Conservation (phyloP, 108 stramenopile genomes). For the Fistulifera solaris region DNA sequence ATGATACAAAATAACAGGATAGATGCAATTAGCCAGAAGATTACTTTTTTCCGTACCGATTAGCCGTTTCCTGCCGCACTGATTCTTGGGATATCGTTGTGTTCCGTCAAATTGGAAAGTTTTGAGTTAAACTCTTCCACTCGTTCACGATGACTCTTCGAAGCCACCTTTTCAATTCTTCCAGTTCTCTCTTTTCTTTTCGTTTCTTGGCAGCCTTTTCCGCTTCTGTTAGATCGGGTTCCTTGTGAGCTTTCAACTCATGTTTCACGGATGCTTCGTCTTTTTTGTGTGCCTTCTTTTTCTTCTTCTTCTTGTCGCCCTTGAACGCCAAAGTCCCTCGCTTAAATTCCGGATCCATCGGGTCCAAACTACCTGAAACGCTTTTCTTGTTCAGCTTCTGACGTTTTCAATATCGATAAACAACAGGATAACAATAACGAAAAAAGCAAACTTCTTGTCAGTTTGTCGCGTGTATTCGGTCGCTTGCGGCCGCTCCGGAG, state of each 20-base stretch:
- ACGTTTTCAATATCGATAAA: no score
- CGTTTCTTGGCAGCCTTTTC: slow-evolving; percentile 41
- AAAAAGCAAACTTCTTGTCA: no score
- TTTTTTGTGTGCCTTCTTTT: slow-evolving; percentile 29
- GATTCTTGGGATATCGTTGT: slow-evolving; percentile 80
- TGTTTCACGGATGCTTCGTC: slow-evolving; percentile 10
- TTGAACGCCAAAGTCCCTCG: slow-evolving; percentile 49
- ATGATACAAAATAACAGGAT: no score
- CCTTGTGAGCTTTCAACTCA: slow-evolving; percentile 9
- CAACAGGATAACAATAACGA: no score
- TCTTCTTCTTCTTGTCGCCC: slow-evolving; percentile 38
- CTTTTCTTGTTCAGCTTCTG: no score
- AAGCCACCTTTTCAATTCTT: slow-evolving; percentile 57
- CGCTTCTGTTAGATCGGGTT: slow-evolving; percentile 68
- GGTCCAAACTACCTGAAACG: no score
- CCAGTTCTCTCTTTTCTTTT: slow-evolving; percentile 38
- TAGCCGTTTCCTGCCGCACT: slow-evolving; percentile 13
- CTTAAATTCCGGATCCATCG: slow-evolving; percentile 12
- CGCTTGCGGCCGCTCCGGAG: no score
- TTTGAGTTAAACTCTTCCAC: slow-evolving; percentile 79
- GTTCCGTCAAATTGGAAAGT: slow-evolving; percentile 60
- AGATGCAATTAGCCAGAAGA: no score
- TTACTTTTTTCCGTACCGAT: no score
- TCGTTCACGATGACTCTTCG: slow-evolving; percentile 45
- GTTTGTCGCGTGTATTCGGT: no score